Evolutionary conservation across 345 rosid species (phyloP).

Genomic region (Eucalyptus paniculata): DNA sequence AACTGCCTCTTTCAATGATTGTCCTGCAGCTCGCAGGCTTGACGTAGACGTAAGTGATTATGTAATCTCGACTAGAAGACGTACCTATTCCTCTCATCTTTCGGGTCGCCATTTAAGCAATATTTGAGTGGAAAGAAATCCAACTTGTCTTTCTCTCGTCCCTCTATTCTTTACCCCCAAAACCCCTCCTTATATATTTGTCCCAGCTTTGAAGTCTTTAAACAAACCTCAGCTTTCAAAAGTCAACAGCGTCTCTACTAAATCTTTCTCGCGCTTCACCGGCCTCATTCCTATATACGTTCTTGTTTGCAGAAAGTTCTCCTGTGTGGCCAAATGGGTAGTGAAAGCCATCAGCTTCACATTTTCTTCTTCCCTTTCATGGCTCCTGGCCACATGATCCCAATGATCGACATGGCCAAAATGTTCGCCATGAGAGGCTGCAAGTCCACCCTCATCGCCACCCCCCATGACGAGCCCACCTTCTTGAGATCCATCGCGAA

Average conservation of each 20-base stretch:
- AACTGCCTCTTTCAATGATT: neutral
- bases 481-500: neutral
- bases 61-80: too few species aligned
- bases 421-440: constrained; percentile 18
- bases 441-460: constrained; percentile 16
- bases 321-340: neutral
- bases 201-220: neutral
- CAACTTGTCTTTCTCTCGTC: neutral
- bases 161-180: neutral
- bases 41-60: neutral
- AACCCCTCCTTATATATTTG: neutral
- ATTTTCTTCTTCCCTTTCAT: constrained; percentile 25
- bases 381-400: constrained; percentile 23
- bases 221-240: neutral
- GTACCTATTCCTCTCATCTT: neutral
- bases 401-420: constrained; percentile 25
- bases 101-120: neutral
- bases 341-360: neutral
- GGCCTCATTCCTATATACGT: neutral
- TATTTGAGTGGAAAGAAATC: neutral
- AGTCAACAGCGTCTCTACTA: neutral
- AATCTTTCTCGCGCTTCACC: neutral
- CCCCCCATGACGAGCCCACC: constrained; percentile 6
- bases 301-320: neutral
- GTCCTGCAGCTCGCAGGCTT: neutral